These are phyloP conservation scores for Kluyveromyces aestuarii DNA, from an alignment of 805 yeast species.

Conservation along the genomic window DNA sequence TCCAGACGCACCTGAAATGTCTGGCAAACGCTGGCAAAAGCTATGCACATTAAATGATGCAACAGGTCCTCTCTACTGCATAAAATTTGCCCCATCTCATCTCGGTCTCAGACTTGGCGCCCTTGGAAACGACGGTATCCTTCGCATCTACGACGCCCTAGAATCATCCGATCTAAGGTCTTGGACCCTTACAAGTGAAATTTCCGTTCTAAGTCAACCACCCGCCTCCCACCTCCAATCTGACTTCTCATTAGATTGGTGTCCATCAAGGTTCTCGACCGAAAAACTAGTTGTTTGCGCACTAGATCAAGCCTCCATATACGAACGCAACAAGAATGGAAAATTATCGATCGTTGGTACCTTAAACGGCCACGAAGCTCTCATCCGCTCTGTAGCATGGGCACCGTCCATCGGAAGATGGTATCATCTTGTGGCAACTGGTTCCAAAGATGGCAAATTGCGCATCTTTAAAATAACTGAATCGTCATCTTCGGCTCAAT, in stretches of 20 bases:
- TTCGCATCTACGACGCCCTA: conserved; percentile 76
- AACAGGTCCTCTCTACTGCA: conserved; percentile 81
- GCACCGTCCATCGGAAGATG: conserved; percentile 93
- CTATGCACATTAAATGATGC: conserved; percentile 76
- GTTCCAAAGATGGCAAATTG: conserved; percentile 89
- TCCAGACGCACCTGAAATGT: conserved; percentile 61
- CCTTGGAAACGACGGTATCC: conserved; percentile 80
- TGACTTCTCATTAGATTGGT: conserved; percentile 82
- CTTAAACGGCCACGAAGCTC: conserved; percentile 76
- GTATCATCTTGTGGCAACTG: conserved; percentile 85
- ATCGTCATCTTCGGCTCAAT: conserved; percentile 1
- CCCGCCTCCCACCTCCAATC: conserved; percentile 79
- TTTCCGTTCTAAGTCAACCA: conserved; percentile 54
- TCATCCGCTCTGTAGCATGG: conserved; percentile 87
- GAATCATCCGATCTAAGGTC: conserved; percentile 82
- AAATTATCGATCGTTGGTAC: conserved; percentile 50
- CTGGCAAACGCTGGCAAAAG: conserved; percentile 79
- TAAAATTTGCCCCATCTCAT: conserved; percentile 82
- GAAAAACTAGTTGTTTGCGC: conserved; percentile 83
- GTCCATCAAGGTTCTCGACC: conserved; percentile 72
- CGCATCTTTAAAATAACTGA: conserved; percentile 73
- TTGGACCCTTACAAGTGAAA: conserved; percentile 74
- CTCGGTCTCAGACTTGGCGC: conserved; percentile 75
- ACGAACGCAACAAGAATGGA: conserved; percentile 42
- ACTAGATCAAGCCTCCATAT: conserved; percentile 79